Conservation (phyloP, 1,139 yeast genomes). For the Geotrichum europaeum region DNA sequence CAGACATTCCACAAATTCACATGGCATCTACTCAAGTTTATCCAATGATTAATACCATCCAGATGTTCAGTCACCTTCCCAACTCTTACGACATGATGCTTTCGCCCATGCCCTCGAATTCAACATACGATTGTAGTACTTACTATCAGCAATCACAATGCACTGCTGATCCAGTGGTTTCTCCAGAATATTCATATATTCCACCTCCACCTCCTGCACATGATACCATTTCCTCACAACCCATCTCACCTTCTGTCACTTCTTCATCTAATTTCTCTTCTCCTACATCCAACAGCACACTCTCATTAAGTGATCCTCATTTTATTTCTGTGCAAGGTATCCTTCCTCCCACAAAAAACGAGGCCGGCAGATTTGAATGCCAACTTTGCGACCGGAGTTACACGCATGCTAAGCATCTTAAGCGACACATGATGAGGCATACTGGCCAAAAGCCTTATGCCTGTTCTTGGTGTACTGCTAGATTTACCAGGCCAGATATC, state of each 20-base stretch:
- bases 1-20: neutral
- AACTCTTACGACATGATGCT: neutral
- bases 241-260: neutral
- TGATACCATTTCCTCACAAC: neutral
- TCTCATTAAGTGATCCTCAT: constrained; percentile 7
- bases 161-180: neutral
- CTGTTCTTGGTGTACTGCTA: constrained; percentile 27
- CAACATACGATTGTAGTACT: neutral
- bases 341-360: constrained; percentile 19
- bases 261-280: neutral
- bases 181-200: neutral
- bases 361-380: constrained; percentile 30
- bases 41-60: neutral
- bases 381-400: constrained; percentile 29
- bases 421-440: constrained; percentile 32
- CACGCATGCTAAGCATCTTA: constrained; percentile 32
- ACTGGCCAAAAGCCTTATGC: constrained; percentile 31
- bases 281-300: neutral
- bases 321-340: constrained; percentile 17
- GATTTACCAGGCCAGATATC: constrained; percentile 30
- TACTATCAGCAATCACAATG: neutral
- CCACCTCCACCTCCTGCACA: neutral
- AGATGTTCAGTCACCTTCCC: neutral
- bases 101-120: neutral
- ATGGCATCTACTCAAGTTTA: neutral